phyloP scores from a whole-genome alignment of 2,329 filamentous ascomycete genomes.

The Aspergillus candidus region DNA sequence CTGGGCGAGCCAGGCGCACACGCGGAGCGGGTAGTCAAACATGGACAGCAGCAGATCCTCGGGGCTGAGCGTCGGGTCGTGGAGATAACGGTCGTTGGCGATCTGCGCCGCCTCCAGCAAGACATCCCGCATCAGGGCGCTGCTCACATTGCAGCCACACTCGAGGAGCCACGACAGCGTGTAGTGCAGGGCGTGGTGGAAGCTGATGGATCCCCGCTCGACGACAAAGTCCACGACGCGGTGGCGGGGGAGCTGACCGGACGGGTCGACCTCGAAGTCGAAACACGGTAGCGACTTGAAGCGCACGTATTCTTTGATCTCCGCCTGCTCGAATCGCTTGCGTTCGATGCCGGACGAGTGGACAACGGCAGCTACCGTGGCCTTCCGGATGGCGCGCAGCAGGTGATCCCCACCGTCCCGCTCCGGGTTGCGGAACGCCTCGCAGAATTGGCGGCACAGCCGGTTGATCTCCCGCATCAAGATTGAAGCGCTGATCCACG shows the following conservation, averaged over 20 bases:
- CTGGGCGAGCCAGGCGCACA: slow-evolving; percentile 93
- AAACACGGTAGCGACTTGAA: slow-evolving; percentile 76
- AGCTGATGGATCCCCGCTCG: slow-evolving; percentile 86
- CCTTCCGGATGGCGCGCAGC: slow-evolving; percentile 59
- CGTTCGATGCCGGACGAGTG: slow-evolving; percentile 88
- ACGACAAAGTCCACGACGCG: slow-evolving; percentile 80
- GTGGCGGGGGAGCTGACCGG: slow-evolving; percentile 48
- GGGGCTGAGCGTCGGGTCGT: slow-evolving; percentile 49
- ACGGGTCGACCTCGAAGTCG: slow-evolving; percentile 61
- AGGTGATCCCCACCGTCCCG: slow-evolving; percentile 61
- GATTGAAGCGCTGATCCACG: slow-evolving; percentile 93
- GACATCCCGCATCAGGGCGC: slow-evolving; percentile 60
- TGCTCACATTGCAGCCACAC: slow-evolving; percentile 69
- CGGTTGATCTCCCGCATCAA: slow-evolving; percentile 94
- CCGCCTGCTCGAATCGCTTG: slow-evolving; percentile 73
- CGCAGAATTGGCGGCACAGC: slow-evolving; percentile 79
- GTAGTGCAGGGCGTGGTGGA: slow-evolving; percentile 95
- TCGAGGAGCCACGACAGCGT: slow-evolving; percentile 94
- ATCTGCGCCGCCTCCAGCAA: slow-evolving; percentile 64
- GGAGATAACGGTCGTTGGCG: slow-evolving; percentile 48
- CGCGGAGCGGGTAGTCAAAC: slow-evolving; percentile 88
- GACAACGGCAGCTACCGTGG: slow-evolving; percentile 77
- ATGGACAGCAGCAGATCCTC: slow-evolving; percentile 80
- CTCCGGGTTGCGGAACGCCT: slow-evolving; percentile 69
- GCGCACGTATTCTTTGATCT: slow-evolving; percentile 77